phyloP scores from a whole-genome alignment of 176 grass and related monocot genomes.

The Avena sativa region DNA sequence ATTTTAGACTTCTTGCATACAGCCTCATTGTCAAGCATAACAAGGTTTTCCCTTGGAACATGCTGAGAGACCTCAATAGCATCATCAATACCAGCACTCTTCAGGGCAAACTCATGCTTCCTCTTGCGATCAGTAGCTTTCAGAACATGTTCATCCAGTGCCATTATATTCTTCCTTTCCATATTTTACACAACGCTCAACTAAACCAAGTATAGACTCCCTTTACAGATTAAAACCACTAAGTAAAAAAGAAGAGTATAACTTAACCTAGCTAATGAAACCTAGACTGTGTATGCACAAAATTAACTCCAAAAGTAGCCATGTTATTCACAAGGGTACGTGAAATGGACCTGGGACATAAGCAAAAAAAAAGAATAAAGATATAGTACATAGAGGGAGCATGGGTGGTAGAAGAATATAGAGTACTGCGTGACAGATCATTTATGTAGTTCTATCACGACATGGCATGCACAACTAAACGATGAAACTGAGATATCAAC shows the following conservation, averaged over 20 bases:
- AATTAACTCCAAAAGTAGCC: constrained; percentile 40
- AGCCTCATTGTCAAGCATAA: constrained; percentile 1
- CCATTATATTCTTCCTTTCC: constrained; percentile 58
- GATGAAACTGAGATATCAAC: not conserved
- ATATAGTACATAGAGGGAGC: not conserved
- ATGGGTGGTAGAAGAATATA: constrained; percentile 1
- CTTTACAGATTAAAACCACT: constrained; percentile 48
- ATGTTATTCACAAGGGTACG: constrained; percentile 37
- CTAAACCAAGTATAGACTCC: constrained; percentile 42
- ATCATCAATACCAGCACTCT: constrained; percentile 36
- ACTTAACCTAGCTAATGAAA: constrained; percentile 45
- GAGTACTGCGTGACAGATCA: not conserved
- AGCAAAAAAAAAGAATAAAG: constrained; percentile 33
- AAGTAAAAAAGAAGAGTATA: constrained; percentile 27
- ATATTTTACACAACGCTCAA: constrained; percentile 56
- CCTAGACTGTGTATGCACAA: constrained; percentile 34
- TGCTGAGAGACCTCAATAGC: not conserved
- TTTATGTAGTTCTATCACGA: constrained; percentile 21
- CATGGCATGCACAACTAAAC: constrained; percentile 21
- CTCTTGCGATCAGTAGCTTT: constrained; percentile 48
- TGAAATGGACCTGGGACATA: constrained; percentile 48
- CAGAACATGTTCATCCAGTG: constrained; percentile 49
- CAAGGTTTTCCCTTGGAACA: constrained; percentile 33
- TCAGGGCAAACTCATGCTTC: constrained; percentile 41
- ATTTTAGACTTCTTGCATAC: constrained; percentile 44